Evolutionary conservation across 768 basidiomycete species (phyloP).

Genomic region (Leccinum subtestaceum): DNA sequence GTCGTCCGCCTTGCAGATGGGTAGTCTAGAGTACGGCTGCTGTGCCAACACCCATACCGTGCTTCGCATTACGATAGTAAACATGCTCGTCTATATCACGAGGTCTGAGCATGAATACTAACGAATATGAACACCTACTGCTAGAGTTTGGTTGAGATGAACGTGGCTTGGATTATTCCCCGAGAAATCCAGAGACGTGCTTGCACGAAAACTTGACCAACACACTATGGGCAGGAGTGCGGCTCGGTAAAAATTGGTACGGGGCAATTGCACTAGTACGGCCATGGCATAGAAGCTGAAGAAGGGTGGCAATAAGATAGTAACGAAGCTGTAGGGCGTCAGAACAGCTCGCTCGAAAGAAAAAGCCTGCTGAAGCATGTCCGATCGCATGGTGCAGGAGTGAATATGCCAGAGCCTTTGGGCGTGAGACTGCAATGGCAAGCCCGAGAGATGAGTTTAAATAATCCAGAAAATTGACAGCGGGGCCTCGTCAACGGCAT

Average conservation of each 20-base stretch:
- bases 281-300: conserved; percentile 18
- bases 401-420: background rate
- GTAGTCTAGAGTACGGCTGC: conserved; percentile 12
- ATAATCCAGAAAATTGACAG: too few species aligned
- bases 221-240: conserved; percentile 50
- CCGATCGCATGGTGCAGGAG: conserved; percentile 6
- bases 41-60: conserved; percentile 20
- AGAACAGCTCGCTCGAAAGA: conserved; percentile 13
- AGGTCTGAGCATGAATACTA: background rate
- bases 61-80: conserved; percentile 26
- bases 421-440: background rate
- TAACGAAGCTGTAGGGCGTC: conserved; percentile 30
- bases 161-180: conserved; percentile 8
- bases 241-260: conserved; percentile 41
- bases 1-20: conserved; percentile 3
- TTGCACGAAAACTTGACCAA: conserved; percentile 42
- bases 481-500: too few species aligned
- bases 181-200: conserved; percentile 26
- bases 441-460: too few species aligned
- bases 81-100: conserved; percentile 20
- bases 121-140: conserved; percentile 9
- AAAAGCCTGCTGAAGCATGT: conserved; percentile 11
- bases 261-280: too few species aligned
- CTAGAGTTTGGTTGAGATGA: conserved; percentile 22
- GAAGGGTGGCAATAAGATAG: conserved; percentile 40